Conservation (phyloP, 106 monocot genomes). For the Agapanthus africanus region DNA sequence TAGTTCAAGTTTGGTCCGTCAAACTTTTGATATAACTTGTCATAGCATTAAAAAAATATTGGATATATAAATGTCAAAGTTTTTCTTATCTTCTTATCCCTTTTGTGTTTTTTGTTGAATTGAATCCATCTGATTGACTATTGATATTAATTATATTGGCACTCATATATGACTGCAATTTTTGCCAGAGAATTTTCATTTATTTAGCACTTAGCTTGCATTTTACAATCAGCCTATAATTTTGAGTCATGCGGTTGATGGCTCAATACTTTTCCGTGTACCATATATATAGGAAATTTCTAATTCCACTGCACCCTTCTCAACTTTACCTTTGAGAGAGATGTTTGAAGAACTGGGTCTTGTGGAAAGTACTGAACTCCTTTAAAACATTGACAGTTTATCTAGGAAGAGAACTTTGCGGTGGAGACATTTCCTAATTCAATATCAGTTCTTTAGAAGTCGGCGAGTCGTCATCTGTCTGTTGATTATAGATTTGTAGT, state of each 20-base stretch:
- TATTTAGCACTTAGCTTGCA: background rate
- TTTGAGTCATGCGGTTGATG: slow-evolving; percentile 4
- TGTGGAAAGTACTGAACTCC: background rate
- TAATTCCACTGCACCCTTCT: background rate
- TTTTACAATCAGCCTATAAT: slow-evolving; percentile 2
- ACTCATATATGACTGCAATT: background rate
- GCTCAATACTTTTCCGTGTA: background rate
- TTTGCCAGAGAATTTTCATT: background rate
- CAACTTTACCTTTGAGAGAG: background rate
- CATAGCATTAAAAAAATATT: background rate
- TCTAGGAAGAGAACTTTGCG: slow-evolving; percentile 3
- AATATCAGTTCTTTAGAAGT: too few species aligned
- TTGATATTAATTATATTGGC: background rate
- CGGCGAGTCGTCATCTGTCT: too few species aligned
- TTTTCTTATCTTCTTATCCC: background rate
- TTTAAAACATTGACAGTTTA: background rate
- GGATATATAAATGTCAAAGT: background rate
- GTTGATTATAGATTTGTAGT: too few species aligned
- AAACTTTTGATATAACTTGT: background rate
- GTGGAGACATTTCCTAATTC: background rate
- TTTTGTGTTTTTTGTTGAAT: background rate
- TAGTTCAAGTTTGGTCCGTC: background rate
- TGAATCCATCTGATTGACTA: background rate
- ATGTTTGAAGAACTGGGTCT: background rate
- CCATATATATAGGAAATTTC: background rate